These are phyloP conservation scores for Vigna hirtella DNA, from an alignment of 306 rosid genomes.

Conservation along the genomic window DNA sequence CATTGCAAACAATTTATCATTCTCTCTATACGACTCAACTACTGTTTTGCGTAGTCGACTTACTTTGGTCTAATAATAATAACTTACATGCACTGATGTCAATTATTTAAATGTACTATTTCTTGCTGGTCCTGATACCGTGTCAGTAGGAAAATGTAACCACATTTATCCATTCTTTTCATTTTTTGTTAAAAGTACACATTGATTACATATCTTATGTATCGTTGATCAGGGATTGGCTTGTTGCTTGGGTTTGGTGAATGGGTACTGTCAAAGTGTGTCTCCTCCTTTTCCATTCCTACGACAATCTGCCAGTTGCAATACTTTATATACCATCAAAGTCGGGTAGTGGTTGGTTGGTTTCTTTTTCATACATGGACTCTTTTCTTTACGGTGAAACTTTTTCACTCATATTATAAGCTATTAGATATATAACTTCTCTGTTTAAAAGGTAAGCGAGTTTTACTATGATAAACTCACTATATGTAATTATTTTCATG, in stretches of 20 bases:
- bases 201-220: background rate
- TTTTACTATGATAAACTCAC: slow-evolving; percentile 7
- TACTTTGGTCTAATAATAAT: slow-evolving; percentile 31
- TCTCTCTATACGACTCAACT: slow-evolving; percentile 49
- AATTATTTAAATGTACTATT: slow-evolving; percentile 16
- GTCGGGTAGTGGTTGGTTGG: slow-evolving; percentile 21
- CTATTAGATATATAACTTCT: background rate
- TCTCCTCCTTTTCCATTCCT: background rate
- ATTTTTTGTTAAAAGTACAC: slow-evolving; percentile 1
- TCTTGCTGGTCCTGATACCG: slow-evolving; percentile 10
- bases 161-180: slow-evolving; percentile 29
- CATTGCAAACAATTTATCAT: slow-evolving; percentile 32
- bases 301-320: slow-evolving; percentile 2
- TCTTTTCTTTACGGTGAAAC: background rate
- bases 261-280: slow-evolving; percentile 7
- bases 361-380: background rate
- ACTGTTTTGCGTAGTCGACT: slow-evolving; percentile 45
- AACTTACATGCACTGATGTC: slow-evolving; percentile 9
- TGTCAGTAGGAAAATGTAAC: slow-evolving; percentile 15
- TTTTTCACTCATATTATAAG: background rate
- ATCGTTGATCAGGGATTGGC: slow-evolving; percentile 27
- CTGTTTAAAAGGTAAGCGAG: background rate
- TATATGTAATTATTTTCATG: background rate
- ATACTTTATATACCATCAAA: background rate
- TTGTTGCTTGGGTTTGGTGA: slow-evolving; percentile 31